These are phyloP conservation scores for Veloporphyrellus conicus DNA, from an alignment of 1,284 basidiomycete species.

Conservation along the genomic window DNA sequence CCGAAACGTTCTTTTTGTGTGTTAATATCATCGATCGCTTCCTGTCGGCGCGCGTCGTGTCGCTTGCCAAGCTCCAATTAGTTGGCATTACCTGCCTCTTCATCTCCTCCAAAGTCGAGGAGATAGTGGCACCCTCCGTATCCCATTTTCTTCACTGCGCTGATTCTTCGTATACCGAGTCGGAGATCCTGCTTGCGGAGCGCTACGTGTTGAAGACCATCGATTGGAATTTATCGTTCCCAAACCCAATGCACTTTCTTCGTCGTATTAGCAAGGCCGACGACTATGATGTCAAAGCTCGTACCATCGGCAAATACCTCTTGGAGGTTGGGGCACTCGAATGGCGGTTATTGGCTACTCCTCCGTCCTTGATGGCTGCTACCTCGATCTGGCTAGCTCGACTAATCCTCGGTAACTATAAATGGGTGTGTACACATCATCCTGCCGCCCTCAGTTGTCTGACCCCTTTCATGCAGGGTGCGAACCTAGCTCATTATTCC, in stretches of 20 bases:
- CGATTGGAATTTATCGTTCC: constrained; percentile 88
- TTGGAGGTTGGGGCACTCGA: constrained; percentile 90
- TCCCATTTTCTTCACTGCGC: constrained; percentile 85
- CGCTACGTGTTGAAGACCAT: constrained; percentile 89
- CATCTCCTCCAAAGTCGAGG: constrained; percentile 93
- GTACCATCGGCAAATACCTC: constrained; percentile 91
- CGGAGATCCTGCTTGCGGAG: constrained; percentile 91
- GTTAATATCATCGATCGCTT: constrained; percentile 97
- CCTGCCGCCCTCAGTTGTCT: background rate
- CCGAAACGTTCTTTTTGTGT: constrained; percentile 94
- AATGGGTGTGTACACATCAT: constrained; percentile 64
- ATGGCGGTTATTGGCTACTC: constrained; percentile 75
- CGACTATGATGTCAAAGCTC: constrained; percentile 86
- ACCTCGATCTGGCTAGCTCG: constrained; percentile 91
- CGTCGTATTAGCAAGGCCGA: constrained; percentile 94
- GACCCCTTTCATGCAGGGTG: constrained; percentile 47
- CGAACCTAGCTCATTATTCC: constrained; percentile 89
- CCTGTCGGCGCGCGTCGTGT: constrained; percentile 85
- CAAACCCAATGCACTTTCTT: constrained; percentile 92
- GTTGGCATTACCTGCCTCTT: constrained; percentile 95
- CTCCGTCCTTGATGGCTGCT: constrained; percentile 85
- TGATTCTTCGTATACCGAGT: constrained; percentile 81
- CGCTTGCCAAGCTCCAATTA: constrained; percentile 89
- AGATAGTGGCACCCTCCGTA: constrained; percentile 89
- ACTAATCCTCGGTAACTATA: constrained; percentile 74